These are phyloP conservation scores for Stevia rebaudiana DNA, from an alignment of 140 eudicot genomes.

Conservation along the genomic window DNA sequence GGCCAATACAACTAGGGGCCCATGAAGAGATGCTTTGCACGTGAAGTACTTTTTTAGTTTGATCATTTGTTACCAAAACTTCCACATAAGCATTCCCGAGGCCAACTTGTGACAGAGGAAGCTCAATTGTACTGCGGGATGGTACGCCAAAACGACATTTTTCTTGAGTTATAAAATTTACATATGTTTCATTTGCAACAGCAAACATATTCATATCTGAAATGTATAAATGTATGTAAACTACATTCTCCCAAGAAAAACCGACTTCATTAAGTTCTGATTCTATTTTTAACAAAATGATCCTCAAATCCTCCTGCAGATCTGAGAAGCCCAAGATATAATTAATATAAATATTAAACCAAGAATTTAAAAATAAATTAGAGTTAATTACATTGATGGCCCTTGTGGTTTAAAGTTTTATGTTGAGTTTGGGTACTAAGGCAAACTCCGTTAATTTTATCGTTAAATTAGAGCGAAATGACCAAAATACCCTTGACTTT, in stretches of 20 bases:
- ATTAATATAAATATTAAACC: neutral
- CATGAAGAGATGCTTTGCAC: conserved; percentile 92
- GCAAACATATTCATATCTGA: conserved; percentile 79
- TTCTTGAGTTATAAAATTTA: conserved; percentile 74
- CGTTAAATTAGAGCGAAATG: too few species aligned
- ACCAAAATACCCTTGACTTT: too few species aligned
- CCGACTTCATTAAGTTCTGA: conserved; percentile 40
- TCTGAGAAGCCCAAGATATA: conserved; percentile 32
- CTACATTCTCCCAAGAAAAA: conserved; percentile 79
- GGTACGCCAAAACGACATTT: conserved; percentile 92
- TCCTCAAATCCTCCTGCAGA: conserved; percentile 56
- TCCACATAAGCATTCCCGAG: conserved; percentile 75
- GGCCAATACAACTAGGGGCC: conserved; percentile 99
- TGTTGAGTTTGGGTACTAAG: too few species aligned
- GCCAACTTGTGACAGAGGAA: conserved; percentile 66
- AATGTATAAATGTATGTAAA: conserved; percentile 79
- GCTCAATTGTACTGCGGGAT: conserved; percentile 83
- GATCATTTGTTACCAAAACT: conserved; percentile 66
- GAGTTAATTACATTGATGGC: too few species aligned
- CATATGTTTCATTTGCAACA: conserved; percentile 72
- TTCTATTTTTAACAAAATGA: conserved; percentile 52
- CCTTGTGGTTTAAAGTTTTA: too few species aligned
- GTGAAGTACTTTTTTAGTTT: conserved; percentile 75
- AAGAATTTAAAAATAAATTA: neutral
- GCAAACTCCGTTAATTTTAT: too few species aligned